Base-by-base conservation (phyloP, 208 protist species). In the Crithidia brevicula region DNA sequence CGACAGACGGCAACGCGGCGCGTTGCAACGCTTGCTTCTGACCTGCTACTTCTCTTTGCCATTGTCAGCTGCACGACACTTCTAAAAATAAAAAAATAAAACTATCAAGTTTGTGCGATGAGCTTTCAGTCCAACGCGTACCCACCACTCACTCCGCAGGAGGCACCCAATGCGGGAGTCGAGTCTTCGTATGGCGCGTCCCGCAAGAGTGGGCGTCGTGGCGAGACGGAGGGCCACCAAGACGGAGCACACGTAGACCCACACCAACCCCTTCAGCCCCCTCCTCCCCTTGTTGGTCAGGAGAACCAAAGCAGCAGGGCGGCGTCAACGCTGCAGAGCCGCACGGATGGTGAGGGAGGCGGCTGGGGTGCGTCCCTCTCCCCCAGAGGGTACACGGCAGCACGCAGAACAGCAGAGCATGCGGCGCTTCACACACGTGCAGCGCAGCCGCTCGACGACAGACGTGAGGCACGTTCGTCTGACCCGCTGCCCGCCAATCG, bases 361-460 rank as follows among this genome's bases (percentile, higher is more conserved):
- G n/a, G 8, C 42, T 74, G 60, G 60, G 68, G 43, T 0, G 60
- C 53, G 13, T 68, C 68, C 4, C 45, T 74, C 16, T 30, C 68
- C 16, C 68, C 68, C n/a, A 42, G 51, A 8, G 60, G 42, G 42
- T 67, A 68, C 60, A 57, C 60, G 9, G 38, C 56, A 25, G 43
- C 68, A 15, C 50, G 56, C 31, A 46, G 60, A 3, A 34, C 47
- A 20, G 46, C 59, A 18, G 45, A 31, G 28, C 59, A 33, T 16
- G 46, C 22, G 30, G 43, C 7, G 25, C 10, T 36, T 15, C 28
- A 42, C 27, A 10, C 30, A 42, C 16, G 27, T 20, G 1, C 27
- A 16, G 3, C 5, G 30, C 46, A 4, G 4, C 25, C 49, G 20
- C 49, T 22, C 4, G 49, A 16, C 27, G 11, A 20, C 49, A 34